Conservation (phyloP, 2,329 filamentous ascomycete species). For the Metarhizium guizhouense region DNA sequence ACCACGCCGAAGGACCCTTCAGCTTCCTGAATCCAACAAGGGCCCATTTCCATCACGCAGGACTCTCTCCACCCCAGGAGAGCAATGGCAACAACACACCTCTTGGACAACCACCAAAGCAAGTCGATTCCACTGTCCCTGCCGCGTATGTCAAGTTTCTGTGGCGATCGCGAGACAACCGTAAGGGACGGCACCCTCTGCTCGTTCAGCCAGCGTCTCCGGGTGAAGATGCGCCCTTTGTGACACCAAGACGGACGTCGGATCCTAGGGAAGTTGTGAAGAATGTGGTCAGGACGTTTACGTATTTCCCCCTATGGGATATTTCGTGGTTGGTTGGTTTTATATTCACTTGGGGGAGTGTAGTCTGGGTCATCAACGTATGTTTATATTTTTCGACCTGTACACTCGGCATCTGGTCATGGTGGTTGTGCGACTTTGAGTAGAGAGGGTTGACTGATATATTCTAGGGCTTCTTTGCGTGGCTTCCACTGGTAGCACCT, state of each 20-base stretch:
- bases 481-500: conserved; percentile 47
- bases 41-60: conserved; percentile 6
- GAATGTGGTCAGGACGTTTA: conserved; percentile 26
- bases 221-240: conserved; percentile 8
- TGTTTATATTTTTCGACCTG: conserved; percentile 28
- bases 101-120: background rate
- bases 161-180: conserved; percentile 34
- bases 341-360: conserved; percentile 28
- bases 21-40: conserved; percentile 8
- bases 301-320: conserved; percentile 30
- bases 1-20: conserved; percentile 6
- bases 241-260: conserved; percentile 14
- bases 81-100: background rate
- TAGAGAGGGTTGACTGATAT: conserved; percentile 24
- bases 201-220: conserved; percentile 16
- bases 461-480: conserved; percentile 54
- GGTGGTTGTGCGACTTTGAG: background rate
- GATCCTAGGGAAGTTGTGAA: conserved; percentile 14
- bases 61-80: background rate
- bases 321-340: conserved; percentile 32
- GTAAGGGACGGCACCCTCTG: conserved; percentile 30
- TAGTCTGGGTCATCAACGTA: conserved; percentile 10
- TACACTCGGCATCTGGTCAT: background rate
- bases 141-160: conserved; percentile 22
- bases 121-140: background rate